Evolutionary conservation across 257 asterid genomes (phyloP).

Genomic region (Solanum chiquidenum): DNA sequence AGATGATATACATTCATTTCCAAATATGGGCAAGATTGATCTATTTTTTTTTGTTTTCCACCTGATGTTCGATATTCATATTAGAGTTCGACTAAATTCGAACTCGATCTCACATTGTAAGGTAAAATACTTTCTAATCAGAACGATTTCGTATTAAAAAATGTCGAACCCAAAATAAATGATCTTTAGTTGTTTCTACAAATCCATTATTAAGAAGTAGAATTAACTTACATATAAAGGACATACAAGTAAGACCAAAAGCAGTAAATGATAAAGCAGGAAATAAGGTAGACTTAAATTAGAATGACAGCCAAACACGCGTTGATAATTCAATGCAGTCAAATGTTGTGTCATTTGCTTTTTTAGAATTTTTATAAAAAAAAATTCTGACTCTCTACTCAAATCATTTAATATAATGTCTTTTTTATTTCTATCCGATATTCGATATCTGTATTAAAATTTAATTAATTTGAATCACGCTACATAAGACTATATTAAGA

Average conservation of each 20-base stretch:
- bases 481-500: too few species aligned
- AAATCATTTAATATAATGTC: not conserved
- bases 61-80: too few species aligned
- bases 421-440: too few species aligned
- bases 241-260: not conserved
- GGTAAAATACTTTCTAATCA: too few species aligned
- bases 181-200: not conserved
- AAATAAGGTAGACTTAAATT: not conserved
- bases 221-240: not conserved
- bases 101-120: too few species aligned
- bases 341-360: not conserved
- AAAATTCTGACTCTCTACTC: not conserved
- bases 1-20: not conserved
- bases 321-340: conserved; percentile 5
- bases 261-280: not conserved
- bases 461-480: too few species aligned
- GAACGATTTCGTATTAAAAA: too few species aligned
- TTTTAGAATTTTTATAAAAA: not conserved
- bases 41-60: too few species aligned
- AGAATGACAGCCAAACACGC: conserved; percentile 7
- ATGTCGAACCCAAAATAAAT: fast-evolving
- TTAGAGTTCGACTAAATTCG: fast-evolving
- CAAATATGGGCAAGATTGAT: not conserved
- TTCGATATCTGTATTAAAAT: too few species aligned
- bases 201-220: not conserved